Conservation (phyloP, 331 rosid genomes). For the Malus hybrid region DNA sequence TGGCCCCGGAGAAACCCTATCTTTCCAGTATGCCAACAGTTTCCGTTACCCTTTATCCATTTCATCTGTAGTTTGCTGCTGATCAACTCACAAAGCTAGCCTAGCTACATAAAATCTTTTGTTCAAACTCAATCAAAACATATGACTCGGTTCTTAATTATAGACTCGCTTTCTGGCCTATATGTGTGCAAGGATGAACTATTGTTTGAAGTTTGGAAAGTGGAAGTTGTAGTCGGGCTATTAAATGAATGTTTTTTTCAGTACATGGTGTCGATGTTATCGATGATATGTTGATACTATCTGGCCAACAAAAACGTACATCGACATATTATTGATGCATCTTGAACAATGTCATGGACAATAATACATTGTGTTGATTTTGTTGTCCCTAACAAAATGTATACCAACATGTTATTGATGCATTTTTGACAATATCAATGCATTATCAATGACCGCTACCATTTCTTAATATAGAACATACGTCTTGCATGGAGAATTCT, state of each 20-base stretch:
- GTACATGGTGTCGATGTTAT: too few species aligned
- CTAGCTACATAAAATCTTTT: not conserved
- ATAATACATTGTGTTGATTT: too few species aligned
- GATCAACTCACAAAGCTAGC: not conserved
- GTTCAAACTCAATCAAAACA: not conserved
- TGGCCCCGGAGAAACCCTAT: slow-evolving; percentile 34
- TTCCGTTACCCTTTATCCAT: slow-evolving; percentile 49
- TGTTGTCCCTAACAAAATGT: not conserved
- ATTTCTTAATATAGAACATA: too few species aligned
- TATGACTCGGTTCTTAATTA: not conserved
- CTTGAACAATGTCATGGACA: not conserved
- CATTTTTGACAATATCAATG: too few species aligned
- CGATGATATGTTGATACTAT: not conserved
- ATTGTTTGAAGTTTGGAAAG: not conserved
- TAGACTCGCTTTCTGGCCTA: too few species aligned
- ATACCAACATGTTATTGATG: not conserved
- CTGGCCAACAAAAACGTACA: not conserved
- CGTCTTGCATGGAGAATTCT: too few species aligned
- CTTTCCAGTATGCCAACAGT: slow-evolving; percentile 54
- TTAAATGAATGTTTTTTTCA: too few species aligned
- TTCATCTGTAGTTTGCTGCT: slow-evolving; percentile 39
- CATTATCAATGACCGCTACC: too few species aligned
- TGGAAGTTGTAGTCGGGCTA: not conserved
- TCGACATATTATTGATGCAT: not conserved
- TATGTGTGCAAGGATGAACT: not conserved